Conservation (phyloP, 805 yeast genomes). For the Saccharomyces kudriavzevii region DNA sequence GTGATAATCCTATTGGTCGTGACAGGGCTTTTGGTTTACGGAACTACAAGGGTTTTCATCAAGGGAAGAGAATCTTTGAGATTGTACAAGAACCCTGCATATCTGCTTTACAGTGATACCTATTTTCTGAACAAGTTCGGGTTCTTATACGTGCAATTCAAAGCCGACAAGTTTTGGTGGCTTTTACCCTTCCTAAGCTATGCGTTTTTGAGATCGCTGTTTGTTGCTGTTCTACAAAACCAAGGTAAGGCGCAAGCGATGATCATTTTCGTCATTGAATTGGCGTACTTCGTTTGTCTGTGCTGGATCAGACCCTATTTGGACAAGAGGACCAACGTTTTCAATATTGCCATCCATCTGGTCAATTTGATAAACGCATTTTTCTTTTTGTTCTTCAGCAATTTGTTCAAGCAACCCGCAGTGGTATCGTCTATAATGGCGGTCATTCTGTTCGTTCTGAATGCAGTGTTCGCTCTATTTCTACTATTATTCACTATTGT, state of each 20-base stretch:
- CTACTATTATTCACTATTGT: constrained; percentile 78
- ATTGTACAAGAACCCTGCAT: constrained; percentile 85
- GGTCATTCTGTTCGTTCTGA: constrained; percentile 76
- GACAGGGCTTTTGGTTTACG: constrained; percentile 55
- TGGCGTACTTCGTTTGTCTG: constrained; percentile 54
- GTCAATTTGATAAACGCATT: constrained; percentile 76
- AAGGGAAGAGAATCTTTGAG: constrained; percentile 64
- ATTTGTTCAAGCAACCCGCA: constrained; percentile 72
- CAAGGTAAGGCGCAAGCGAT: constrained; percentile 79
- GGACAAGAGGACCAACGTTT: constrained; percentile 91
- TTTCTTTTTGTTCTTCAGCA: constrained; percentile 82
- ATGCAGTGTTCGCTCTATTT: constrained; percentile 80
- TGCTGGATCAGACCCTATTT: constrained; percentile 79
- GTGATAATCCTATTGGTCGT: constrained; percentile 55
- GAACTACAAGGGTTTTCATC: constrained; percentile 63
- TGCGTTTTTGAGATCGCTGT: constrained; percentile 62
- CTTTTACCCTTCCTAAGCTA: constrained; percentile 57
- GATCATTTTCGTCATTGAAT: constrained; percentile 66
- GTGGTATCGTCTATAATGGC: constrained; percentile 91
- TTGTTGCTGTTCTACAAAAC: constrained; percentile 78
- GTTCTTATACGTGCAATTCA: constrained; percentile 81
- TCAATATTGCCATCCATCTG: constrained; percentile 78
- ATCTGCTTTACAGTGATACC: constrained; percentile 77
- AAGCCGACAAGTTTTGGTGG: constrained; percentile 84
- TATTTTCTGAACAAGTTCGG: constrained; percentile 80